Conservation (phyloP, 371 early-diverging fungal genomes). For the Thermomucor indicae-seudaticae region DNA sequence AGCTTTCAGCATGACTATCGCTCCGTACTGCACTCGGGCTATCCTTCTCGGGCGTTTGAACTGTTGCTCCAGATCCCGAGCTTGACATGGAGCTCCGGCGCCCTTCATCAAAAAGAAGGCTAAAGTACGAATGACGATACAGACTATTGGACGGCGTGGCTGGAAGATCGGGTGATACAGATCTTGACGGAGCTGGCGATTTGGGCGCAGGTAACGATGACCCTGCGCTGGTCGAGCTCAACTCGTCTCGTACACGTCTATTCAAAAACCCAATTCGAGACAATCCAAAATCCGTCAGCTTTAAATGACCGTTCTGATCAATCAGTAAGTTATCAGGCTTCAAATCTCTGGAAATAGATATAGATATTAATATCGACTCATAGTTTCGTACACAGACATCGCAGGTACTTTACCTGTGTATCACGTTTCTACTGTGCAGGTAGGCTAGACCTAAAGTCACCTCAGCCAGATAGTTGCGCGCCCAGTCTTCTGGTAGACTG, state of each 20-base stretch:
- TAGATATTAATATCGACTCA: not conserved
- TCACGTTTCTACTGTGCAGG: constrained; percentile 79
- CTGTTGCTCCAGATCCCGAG: constrained; percentile 4
- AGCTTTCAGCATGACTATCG: not conserved
- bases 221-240: constrained; percentile 16
- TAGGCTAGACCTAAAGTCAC: constrained; percentile 91
- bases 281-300: constrained; percentile 94
- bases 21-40: not conserved
- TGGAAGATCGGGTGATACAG: constrained; percentile 26
- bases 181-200: constrained; percentile 40
- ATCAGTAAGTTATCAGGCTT: constrained; percentile 93
- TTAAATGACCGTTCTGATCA: constrained; percentile 87
- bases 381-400: not conserved
- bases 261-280: constrained; percentile 85
- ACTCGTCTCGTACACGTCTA: constrained; percentile 66
- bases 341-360: constrained; percentile 57
- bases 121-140: constrained; percentile 42
- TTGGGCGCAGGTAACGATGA: constrained; percentile 17
- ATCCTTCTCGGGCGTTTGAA: not conserved
- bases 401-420: constrained; percentile 59
- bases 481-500: constrained; percentile 85
- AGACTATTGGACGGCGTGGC: constrained; percentile 9
- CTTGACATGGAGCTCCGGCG: constrained; percentile 28
- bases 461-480: constrained; percentile 91
- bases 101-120: constrained; percentile 36